phyloP scores from a whole-genome alignment of 768 basidiomycete species.

The Boletus reticuloceps region DNA sequence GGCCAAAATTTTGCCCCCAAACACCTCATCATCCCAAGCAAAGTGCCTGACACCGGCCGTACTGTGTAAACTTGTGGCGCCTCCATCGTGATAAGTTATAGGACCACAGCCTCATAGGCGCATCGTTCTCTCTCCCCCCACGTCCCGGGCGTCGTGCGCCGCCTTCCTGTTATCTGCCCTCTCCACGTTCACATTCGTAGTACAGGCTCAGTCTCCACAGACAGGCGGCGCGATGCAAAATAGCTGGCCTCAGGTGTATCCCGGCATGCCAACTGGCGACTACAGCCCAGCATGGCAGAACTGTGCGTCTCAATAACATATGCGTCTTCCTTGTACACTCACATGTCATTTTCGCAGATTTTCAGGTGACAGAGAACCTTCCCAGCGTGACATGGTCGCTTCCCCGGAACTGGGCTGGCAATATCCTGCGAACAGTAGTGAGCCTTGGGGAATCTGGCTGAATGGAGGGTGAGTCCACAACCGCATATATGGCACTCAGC shows the following conservation, averaged over 20 bases:
- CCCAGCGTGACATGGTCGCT: conserved; percentile 57
- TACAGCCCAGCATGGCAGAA: conserved; percentile 58
- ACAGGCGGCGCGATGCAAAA: background rate
- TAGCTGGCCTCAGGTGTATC: conserved; percentile 39
- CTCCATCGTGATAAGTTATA: too few relatives aligned
- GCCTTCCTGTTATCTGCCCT: too few relatives aligned
- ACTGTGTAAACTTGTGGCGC: too few relatives aligned
- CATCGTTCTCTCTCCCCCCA: too few relatives aligned
- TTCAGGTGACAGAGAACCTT: conserved; percentile 51
- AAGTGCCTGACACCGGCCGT: too few relatives aligned
- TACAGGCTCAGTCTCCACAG: background rate
- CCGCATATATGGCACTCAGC: background rate
- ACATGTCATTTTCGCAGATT: conserved; percentile 40
- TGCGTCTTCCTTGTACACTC: background rate
- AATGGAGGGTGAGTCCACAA: conserved; percentile 56
- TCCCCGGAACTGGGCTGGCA: conserved; percentile 56
- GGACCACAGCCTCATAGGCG: too few relatives aligned
- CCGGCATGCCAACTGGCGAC: conserved; percentile 42
- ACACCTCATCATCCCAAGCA: too few relatives aligned
- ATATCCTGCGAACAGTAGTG: conserved; percentile 40
- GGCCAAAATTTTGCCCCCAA: too few relatives aligned
- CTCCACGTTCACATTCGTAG: background rate
- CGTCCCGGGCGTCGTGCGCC: too few relatives aligned
- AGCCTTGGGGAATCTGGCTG: conserved; percentile 73
- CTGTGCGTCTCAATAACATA: conserved; percentile 38